Percentiles rank a stretch among this genome's conserved stretches.
phyloP scores from a whole-genome alignment of 1,139 yeast genomes.

The Wickerhamomyces sp. region DNA sequence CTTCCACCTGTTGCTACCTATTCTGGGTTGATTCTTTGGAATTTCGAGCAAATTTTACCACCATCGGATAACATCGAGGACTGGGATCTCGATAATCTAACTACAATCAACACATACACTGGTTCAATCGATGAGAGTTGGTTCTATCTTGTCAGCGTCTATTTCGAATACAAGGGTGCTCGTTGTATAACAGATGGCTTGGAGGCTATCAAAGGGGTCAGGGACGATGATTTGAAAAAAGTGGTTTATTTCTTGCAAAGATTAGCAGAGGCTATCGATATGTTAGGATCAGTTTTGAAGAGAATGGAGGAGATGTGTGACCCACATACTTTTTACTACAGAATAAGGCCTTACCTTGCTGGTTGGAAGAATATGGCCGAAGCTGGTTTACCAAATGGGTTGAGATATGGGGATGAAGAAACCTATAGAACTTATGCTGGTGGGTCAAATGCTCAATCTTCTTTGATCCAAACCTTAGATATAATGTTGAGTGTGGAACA shows the following conservation, averaged over 20 bases:
- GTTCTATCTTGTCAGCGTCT: slow-evolving; percentile 88
- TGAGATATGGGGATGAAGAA: slow-evolving; percentile 65
- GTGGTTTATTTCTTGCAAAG: slow-evolving; percentile 48
- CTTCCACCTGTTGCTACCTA: slow-evolving; percentile 87
- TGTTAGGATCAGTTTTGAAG: slow-evolving; percentile 68
- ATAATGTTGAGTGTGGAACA: slow-evolving; percentile 73
- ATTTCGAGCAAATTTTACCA: slow-evolving; percentile 62
- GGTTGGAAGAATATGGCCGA: slow-evolving; percentile 94
- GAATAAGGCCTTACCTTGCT: slow-evolving; percentile 84
- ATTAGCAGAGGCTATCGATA: slow-evolving; percentile 73
- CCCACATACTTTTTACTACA: slow-evolving; percentile 83
- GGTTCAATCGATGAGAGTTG: slow-evolving; percentile 91
- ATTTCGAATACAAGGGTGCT: slow-evolving; percentile 80
- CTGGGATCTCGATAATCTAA: slow-evolving; percentile 57
- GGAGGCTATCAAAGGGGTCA: slow-evolving; percentile 54
- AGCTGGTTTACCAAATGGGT: slow-evolving; percentile 77
- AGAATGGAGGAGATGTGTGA: slow-evolving; percentile 93
- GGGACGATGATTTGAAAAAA: slow-evolving; percentile 34
- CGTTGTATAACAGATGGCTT: slow-evolving; percentile 55
- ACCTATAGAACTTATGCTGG: slow-evolving; percentile 66
- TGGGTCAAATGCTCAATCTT: slow-evolving; percentile 92
- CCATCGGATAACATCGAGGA: slow-evolving; percentile 38
- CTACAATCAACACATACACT: slow-evolving; percentile 80
- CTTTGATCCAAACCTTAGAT: slow-evolving; percentile 83
- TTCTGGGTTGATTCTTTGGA: slow-evolving; percentile 87